Conservation (phyloP, 495 filamentous ascomycete species). For the Penicillium subrubescens region DNA sequence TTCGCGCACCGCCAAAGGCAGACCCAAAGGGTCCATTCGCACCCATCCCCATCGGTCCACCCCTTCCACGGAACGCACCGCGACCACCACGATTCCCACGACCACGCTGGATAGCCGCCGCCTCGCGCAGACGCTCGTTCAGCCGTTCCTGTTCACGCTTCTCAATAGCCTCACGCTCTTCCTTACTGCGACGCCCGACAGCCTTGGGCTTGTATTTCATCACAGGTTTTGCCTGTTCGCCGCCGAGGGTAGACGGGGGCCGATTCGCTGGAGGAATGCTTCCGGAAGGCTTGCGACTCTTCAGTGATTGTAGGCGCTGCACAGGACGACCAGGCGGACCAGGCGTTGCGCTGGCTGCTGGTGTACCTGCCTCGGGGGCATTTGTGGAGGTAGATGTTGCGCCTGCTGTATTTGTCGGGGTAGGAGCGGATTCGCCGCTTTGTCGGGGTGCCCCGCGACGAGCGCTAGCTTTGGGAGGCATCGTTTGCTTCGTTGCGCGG, state of each 20-base stretch:
- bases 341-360: slow-evolving; percentile 16
- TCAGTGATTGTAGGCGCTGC: slow-evolving; percentile 48
- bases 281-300: slow-evolving; percentile 40
- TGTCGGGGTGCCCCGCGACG: slow-evolving; percentile 36
- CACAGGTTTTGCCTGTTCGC: slow-evolving; percentile 38
- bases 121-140: slow-evolving; percentile 48
- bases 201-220: slow-evolving; percentile 54
- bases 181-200: slow-evolving; percentile 50
- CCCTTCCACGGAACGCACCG: slow-evolving; percentile 29
- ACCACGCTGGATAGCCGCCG: slow-evolving; percentile 45
- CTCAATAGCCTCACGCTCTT: slow-evolving; percentile 54
- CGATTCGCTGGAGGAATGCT: slow-evolving; percentile 38
- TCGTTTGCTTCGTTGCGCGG: slow-evolving; percentile 24
- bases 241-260: slow-evolving; percentile 26
- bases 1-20: slow-evolving; percentile 27
- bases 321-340: slow-evolving; percentile 34
- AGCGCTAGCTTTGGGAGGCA: slow-evolving; percentile 48
- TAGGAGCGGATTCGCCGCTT: slow-evolving; percentile 12
- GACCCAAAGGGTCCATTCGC: slow-evolving; percentile 37
- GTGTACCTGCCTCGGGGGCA: slow-evolving; percentile 8
- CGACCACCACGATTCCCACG: slow-evolving; percentile 34
- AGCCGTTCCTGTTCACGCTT: slow-evolving; percentile 49
- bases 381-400: slow-evolving; percentile 18
- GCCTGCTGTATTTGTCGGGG: slow-evolving; percentile 19
- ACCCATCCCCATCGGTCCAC: slow-evolving; percentile 32